Base-by-base conservation (phyloP, 139 green algal genomes). In the Parachlorella kessleri region DNA sequence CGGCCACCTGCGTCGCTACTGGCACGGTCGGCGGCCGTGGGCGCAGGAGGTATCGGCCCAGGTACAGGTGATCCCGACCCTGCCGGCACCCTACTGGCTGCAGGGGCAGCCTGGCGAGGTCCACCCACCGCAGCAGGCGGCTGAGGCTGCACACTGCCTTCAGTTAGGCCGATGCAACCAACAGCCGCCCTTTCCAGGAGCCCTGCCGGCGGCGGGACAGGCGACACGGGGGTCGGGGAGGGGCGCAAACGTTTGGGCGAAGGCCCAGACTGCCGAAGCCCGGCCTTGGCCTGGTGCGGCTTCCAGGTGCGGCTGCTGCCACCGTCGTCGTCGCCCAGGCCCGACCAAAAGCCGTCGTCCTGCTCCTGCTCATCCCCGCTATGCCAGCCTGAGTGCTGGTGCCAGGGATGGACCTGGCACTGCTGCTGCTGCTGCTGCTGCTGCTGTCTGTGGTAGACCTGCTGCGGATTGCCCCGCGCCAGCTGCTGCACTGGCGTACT, bases 161-260 rank as follows among this genome's bases (percentile, higher is more conserved):
- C 79, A 68, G 64, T 42, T 82, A n/a, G 26, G 64, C 72, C 23
- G 33, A 36, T 5, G 23, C 72, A 41, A 48, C 36, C 69, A 10
- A 41, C n/a, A n/a, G n/a, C n/a, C n/a, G n/a, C 36, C 35, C 67
- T 70, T n/a, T 18, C 28, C 54, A 10, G 26, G 38, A 37, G 38
- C 5, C 1, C 73, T 66, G 30, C 6, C 9, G 33, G 53, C 35
- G 21, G 54, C 1, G 33, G 28, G 21, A 36, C 3, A 3, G 37
- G 26, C 35, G 33, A 53, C 23, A 30, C 30, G 42, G 37, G 35
- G 21, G 6, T 30, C 28, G 32, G 32, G 40, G 40, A 32, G 30
- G 36, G 33, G 8, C 33, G 71, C 71, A 9, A 48, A 4, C 41
- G 71, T 38, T 36, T 10, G 9, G n/a, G n/a, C n/a, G n/a, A n/a